Evolutionary conservation across 2,329 filamentous ascomycete genomes (phyloP).

Genomic region (Ophiostoma angusticollis): DNA sequence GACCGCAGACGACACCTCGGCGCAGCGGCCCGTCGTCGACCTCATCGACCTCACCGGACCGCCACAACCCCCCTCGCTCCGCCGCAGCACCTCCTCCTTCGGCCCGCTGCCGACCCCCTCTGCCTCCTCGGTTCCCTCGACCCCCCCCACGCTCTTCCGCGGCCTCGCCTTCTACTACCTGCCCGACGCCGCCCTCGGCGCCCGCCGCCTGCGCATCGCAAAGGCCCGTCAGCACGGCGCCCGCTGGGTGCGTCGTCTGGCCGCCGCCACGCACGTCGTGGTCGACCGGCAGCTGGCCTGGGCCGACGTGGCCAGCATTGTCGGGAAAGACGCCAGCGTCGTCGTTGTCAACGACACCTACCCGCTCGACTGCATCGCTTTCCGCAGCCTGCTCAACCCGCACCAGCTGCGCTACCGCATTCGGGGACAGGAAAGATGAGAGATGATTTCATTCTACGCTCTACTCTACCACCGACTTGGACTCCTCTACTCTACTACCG

Average conservation of each 20-base stretch:
- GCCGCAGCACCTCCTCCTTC: no score
- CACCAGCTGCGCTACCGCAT: conserved; percentile 47
- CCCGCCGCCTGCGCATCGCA: conserved; percentile 57
- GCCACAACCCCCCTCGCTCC: no score
- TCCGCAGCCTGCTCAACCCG: conserved; percentile 44
- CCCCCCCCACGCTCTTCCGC: no score
- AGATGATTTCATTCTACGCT: no score
- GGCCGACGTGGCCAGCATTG: conserved; percentile 44
- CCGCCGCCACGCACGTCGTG: conserved; percentile 61
- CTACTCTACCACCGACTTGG: conserved; percentile 28
- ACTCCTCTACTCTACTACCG: conserved; percentile 18
- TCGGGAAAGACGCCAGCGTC: conserved; percentile 25
- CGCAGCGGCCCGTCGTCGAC: no score
- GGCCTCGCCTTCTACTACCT: conserved; percentile 61
- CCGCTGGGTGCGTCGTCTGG: conserved; percentile 49
- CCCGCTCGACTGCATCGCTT: conserved; percentile 54
- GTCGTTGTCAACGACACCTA: conserved; percentile 56
- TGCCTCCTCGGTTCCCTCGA: no score
- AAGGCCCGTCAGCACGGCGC: conserved; percentile 68
- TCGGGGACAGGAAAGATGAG: no score
- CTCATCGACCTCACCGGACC: no score
- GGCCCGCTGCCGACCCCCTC: no score
- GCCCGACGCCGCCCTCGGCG: conserved; percentile 62
- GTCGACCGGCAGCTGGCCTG: conserved; percentile 59
- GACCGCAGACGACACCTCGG: no score